phyloP scores from a whole-genome alignment of 257 asterid species.

The Fraxinus pennsylvanica region DNA sequence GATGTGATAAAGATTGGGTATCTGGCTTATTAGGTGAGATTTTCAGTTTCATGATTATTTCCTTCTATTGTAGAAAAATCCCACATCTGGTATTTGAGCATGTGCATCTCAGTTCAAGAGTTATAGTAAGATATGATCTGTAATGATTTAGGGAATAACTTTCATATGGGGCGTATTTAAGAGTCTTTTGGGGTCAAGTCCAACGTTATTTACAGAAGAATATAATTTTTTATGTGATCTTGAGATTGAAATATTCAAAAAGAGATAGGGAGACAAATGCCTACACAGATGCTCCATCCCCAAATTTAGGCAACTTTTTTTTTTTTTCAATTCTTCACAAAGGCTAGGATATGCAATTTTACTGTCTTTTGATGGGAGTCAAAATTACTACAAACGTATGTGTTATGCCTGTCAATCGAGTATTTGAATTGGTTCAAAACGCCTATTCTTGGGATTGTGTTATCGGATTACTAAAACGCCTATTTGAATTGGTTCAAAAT shows the following conservation, averaged over 20 bases:
- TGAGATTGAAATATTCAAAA: not conserved
- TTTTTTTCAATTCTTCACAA: not conserved
- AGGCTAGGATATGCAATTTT: not conserved
- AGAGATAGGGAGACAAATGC: not conserved
- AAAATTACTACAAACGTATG: not conserved
- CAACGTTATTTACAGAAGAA: not conserved
- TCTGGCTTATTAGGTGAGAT: not conserved
- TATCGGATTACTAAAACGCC: not conserved
- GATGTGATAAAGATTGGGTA: slow-evolving; percentile 22
- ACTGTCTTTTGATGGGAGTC: not conserved
- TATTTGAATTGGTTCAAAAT: not conserved
- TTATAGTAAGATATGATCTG: not conserved
- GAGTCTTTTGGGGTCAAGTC: not conserved
- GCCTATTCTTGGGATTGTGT: not conserved
- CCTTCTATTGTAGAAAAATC: not conserved
- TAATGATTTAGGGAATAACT: not conserved
- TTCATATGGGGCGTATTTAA: not conserved
- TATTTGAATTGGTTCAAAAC: not conserved
- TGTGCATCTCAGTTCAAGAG: not conserved
- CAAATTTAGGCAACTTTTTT: not conserved
- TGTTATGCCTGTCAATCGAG: not conserved
- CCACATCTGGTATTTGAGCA: not conserved
- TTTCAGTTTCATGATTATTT: not conserved
- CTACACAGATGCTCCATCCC: not conserved
- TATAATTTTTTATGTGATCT: not conserved